Evolutionary conservation across 2,329 filamentous ascomycete species (phyloP), one percentile per base, ranked within the genome.

Genomic region (Apiospora koreana): DNA sequence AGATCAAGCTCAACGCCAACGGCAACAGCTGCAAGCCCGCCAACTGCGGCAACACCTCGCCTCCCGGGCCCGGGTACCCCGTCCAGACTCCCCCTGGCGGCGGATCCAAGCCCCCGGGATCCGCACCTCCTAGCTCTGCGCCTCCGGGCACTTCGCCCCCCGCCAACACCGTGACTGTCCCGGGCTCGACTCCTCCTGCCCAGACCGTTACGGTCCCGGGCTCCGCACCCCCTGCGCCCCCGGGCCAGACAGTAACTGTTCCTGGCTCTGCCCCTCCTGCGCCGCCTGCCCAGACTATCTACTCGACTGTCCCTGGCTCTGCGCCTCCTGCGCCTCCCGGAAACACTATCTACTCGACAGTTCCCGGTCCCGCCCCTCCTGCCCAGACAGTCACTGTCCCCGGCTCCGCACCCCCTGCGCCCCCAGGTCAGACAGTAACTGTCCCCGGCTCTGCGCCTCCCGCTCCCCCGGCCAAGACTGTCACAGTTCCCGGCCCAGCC

Each of bases 1-100:
- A 67, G 31, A 46, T 67, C 65, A 31, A 35, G 23, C 65, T 67
- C 14, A 46, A 46, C 65, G 65, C 65, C 65, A 31, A 35, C 42
- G 65, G 65, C 14, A 21, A 9, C 64, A 8, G 25, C 41, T 67
- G 65, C 65, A n/a, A 31, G 42, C 65, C 65, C 5, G 23, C 65
- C 9, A 25, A 21, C 25, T 67, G 65, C 42, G 25, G 41, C 41
- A 31, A n/a, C 23, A 31, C 14, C 65, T 16, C 62, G 1, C 45
- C 45, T 14, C 46, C 46, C 50, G 28, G 16, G 28, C 16, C n/a
- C n/a, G n/a, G n/a, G n/a, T 58, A 58, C 25, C 16, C 6, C 7
- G 50, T 58, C 16, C 50, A 35, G 50, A 18, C 50, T 7, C 50
- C 50, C 10, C 50, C 50, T 8, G 45, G 6, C 41, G n/a, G n/a